Evolutionary conservation across 805 yeast species (phyloP).

Genomic region (Kodamaea nitidulidarum): DNA sequence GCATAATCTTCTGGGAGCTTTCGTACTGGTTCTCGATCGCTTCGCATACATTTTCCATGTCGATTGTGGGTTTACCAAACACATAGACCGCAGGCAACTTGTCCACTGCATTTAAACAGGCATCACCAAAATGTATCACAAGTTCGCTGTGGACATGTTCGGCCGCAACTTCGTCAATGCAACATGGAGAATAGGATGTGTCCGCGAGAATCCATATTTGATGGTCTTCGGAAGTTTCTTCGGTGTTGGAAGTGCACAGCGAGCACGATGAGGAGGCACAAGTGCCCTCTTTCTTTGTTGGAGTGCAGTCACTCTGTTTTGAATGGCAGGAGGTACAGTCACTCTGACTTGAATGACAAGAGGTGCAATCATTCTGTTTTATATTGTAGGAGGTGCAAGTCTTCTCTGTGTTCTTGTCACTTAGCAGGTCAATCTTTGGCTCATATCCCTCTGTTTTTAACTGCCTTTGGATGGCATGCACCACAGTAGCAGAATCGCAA

Average conservation of each 20-base stretch:
- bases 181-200: conserved; percentile 92
- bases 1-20: conserved; percentile 41
- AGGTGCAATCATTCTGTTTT: too few species aligned
- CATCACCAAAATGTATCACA: conserved; percentile 91
- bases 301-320: too few species aligned
- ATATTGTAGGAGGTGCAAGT: neutral
- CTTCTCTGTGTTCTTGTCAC: neutral
- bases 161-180: conserved; percentile 96
- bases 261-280: too few species aligned
- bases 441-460: conserved; percentile 20
- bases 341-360: too few species aligned
- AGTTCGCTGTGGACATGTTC: conserved; percentile 84
- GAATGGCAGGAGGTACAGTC: too few species aligned
- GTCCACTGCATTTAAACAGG: conserved; percentile 79
- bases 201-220: conserved; percentile 81
- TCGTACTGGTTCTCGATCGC: conserved; percentile 42
- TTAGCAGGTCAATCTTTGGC: too few species aligned
- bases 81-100: conserved; percentile 74
- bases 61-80: conserved; percentile 64
- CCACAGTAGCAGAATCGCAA: conserved; percentile 72
- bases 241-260: too few species aligned
- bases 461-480: conserved; percentile 46
- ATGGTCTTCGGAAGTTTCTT: neutral
- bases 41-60: conserved; percentile 33
- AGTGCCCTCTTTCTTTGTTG: too few species aligned